Percentiles rank a stretch among this genome's conserved stretches.
phyloP scores from a whole-genome alignment of 2,329 filamentous ascomycete species.

The Coniella vitis region DNA sequence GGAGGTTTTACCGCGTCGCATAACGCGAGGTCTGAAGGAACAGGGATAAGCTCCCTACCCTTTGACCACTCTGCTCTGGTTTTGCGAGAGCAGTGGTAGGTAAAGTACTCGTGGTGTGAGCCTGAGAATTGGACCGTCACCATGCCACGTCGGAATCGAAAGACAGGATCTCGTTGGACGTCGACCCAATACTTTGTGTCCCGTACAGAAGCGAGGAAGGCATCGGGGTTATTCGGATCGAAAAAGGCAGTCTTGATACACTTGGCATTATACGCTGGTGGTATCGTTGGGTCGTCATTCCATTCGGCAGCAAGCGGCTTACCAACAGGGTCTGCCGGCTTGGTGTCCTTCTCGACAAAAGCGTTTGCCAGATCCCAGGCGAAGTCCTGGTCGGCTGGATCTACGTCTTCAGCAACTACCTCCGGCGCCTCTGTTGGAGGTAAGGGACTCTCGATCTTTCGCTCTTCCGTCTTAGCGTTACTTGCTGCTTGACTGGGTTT shows the following conservation, averaged over 20 bases:
- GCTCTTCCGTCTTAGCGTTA: background rate
- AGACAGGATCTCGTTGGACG: slow-evolving; percentile 38
- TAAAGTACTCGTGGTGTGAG: slow-evolving; percentile 21
- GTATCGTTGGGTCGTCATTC: slow-evolving; percentile 38
- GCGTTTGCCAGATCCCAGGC: slow-evolving; percentile 34
- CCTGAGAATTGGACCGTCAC: slow-evolving; percentile 19
- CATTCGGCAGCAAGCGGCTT: slow-evolving; percentile 37
- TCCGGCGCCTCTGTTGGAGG: background rate
- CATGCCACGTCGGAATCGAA: slow-evolving; percentile 26
- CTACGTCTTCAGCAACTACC: background rate
- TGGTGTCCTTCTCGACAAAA: slow-evolving; percentile 30
- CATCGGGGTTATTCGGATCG: slow-evolving; percentile 34
- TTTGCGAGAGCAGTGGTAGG: slow-evolving; percentile 16
- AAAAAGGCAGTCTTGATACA: slow-evolving; percentile 39
- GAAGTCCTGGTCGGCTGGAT: slow-evolving; percentile 26
- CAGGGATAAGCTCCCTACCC: slow-evolving; percentile 8
- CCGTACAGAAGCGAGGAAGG: slow-evolving; percentile 36
- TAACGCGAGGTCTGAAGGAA: slow-evolving; percentile 6
- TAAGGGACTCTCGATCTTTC: slow-evolving; percentile 1
- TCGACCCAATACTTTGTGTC: slow-evolving; percentile 33
- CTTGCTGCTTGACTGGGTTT: background rate
- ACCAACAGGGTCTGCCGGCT: slow-evolving; percentile 39
- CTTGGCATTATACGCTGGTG: slow-evolving; percentile 35
- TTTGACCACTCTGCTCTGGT: background rate
- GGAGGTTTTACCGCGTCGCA: slow-evolving; percentile 5